Base-by-base conservation (phyloP, 306 rosid species). In the Medicago arabica region DNA sequence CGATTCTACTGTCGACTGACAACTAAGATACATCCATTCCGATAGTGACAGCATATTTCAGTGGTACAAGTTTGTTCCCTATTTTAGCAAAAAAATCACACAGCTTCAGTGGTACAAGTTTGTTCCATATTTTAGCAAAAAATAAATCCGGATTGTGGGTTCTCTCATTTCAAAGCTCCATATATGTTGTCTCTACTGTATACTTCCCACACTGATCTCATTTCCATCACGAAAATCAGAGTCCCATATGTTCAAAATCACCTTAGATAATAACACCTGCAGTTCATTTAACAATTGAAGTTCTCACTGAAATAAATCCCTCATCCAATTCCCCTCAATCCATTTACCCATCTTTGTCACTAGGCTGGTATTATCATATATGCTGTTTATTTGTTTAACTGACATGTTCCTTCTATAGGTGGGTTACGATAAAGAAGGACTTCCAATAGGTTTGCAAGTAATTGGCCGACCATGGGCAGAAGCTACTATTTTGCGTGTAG, bases 381-480 rank as follows among this genome's bases (percentile, higher is more conserved):
- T 59, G 28, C 9, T 23, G 65, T 59, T 59, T 51, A 7, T 51
- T 51, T 9, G 19, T 50, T 69, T 46, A 13, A 44, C 50, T 43
- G 40, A 68, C 23, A 51, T 54, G 65, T 68, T 67, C 55, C 59
- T 5, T 73, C 16, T 16, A 53, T 69, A 87, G 90, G 85, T 87
- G 16, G 90, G 90, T 60, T 84, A 84, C 31, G 88, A 87, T 80
- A 84, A 84, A 80, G 79, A 88, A 85, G 98, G 97, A 51, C 97
- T 94, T 83, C 98, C 97, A 40, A 92, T 91, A 68, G 97, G 98
- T 25, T 81, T 94, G 87, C 98, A 94, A 84, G 76, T 94, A 58
- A 85, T 92, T 1, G 98, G 98, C 78, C 91, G 95, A 76, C 98
- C 98, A 25, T 90, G 98, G 98, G 93, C 87, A 12, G 98, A 94